Percentiles rank a stretch among this genome's conserved stretches.
These are phyloP conservation scores for Beauveria scarabaeidicola DNA, from an alignment of 2,329 filamentous ascomycete species.

Conservation along the genomic window DNA sequence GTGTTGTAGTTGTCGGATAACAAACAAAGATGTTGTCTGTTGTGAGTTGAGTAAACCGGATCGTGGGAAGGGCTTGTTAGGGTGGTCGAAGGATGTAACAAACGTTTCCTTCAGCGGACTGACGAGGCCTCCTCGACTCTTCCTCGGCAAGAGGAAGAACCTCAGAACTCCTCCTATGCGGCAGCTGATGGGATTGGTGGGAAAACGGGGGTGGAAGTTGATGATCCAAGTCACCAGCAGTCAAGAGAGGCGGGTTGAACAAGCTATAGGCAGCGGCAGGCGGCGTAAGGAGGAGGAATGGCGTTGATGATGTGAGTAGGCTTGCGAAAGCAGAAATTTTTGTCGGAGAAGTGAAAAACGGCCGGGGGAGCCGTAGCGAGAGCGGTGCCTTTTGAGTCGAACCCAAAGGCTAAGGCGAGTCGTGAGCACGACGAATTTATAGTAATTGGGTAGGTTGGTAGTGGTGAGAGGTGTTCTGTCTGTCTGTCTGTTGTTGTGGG, in stretches of 20 bases:
- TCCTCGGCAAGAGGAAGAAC: conserved; percentile 99
- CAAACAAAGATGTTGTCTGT: neutral
- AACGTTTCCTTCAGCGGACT: conserved; percentile 81
- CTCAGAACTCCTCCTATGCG: conserved; percentile 97
- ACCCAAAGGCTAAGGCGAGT: conserved; percentile 46
- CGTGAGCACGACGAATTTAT: neutral
- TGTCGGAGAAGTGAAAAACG: conserved; percentile 54
- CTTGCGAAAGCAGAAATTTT: conserved; percentile 61
- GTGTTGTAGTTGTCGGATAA: conserved; percentile 11
- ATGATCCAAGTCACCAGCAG: conserved; percentile 38
- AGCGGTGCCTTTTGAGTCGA: conserved; percentile 53
- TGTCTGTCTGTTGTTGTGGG: neutral
- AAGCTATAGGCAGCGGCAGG: conserved; percentile 39
- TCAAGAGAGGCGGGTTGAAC: conserved; percentile 41
- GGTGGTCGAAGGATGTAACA: conserved; percentile 93
- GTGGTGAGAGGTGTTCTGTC: neutral
- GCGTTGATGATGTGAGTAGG: conserved; percentile 60
- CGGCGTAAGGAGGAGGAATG: conserved; percentile 45
- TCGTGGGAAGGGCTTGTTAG: conserved; percentile 46
- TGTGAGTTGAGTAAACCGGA: conserved; percentile 27
- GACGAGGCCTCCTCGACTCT: conserved; percentile 99
- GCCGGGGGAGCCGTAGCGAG: conserved; percentile 55
- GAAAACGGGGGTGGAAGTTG: conserved; percentile 43
- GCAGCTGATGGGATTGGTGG: conserved; percentile 74
- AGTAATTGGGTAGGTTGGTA: neutral